Conservation (phyloP, 2,329 filamentous ascomycete genomes). For the Cadophora sp. region DNA sequence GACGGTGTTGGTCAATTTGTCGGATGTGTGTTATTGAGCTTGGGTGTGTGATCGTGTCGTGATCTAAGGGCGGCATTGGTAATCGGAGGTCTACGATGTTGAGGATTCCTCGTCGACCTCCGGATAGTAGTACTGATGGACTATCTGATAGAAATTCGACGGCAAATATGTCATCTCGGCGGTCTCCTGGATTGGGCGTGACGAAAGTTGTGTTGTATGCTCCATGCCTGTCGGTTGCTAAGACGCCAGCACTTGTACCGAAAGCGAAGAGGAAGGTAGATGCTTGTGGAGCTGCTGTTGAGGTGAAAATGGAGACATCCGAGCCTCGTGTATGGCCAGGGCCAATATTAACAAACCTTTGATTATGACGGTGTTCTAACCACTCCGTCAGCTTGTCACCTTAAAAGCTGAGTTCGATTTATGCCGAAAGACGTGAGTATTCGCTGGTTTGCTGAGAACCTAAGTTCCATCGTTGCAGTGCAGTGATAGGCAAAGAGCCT, state of each 20-base stretch:
- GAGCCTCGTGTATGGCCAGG: conserved; percentile 33
- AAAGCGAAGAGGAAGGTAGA: conserved; percentile 54
- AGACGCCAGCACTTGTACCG: conserved; percentile 57
- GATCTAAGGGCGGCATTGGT: conserved; percentile 35
- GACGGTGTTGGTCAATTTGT: conserved; percentile 55
- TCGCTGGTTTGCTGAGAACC: too few relatives aligned
- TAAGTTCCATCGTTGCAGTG: too few relatives aligned
- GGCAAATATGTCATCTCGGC: conserved; percentile 53
- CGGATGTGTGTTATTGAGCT: conserved; percentile 57
- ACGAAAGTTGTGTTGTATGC: conserved; percentile 29
- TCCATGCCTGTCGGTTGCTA: conserved; percentile 45
- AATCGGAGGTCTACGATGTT: conserved; percentile 45
- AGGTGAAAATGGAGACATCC: conserved; percentile 47
- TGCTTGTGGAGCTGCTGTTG: conserved; percentile 50
- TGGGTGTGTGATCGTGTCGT: conserved; percentile 44
- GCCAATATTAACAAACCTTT: conserved; percentile 10
- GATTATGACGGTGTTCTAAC: too few relatives aligned
- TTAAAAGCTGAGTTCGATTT: too few relatives aligned
- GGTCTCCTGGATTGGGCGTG: conserved; percentile 15
- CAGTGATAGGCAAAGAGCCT: too few relatives aligned
- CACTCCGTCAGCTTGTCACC: too few relatives aligned
- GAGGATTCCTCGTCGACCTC: conserved; percentile 56
- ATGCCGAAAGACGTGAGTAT: too few relatives aligned
- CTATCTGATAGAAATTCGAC: conserved; percentile 55
- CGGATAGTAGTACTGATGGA: conserved; percentile 56